Evolutionary conservation across 129 eudicot genomes (phyloP).

Genomic region (Arctium lappa): DNA sequence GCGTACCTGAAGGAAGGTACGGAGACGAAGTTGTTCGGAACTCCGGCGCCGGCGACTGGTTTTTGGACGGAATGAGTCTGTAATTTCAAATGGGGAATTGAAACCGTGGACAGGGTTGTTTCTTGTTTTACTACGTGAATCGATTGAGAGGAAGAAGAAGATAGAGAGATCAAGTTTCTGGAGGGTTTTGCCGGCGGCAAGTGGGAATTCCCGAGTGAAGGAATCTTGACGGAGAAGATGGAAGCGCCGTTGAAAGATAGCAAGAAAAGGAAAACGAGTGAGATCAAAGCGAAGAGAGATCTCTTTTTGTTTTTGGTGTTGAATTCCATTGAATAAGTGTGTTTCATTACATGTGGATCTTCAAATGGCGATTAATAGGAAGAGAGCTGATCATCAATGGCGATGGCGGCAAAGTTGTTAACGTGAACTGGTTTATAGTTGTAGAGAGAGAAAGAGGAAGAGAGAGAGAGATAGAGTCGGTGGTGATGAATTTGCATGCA

Average conservation of each 20-base stretch:
- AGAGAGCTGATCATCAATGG: not conserved
- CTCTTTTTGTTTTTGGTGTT: constrained; percentile 9
- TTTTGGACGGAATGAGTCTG: constrained; percentile 1
- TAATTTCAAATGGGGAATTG: constrained; percentile 11
- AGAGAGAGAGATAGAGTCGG: constrained; percentile 19
- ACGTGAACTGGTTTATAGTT: not conserved
- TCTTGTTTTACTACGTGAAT: constrained; percentile 31
- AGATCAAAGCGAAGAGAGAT: constrained; percentile 42
- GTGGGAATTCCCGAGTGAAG: constrained; percentile 18
- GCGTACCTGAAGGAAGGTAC: constrained; percentile 18
- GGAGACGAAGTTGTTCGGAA: constrained; percentile 37
- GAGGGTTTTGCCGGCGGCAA: constrained; percentile 31
- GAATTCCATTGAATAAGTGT: not conserved
- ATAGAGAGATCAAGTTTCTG: constrained; percentile 37
- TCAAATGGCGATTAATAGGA: not conserved
- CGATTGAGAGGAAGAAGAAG: constrained; percentile 27
- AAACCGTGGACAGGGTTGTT: constrained; percentile 18
- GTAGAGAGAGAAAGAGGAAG: constrained; percentile 12
- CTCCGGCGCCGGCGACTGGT: constrained; percentile 26
- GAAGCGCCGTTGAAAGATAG: constrained; percentile 49
- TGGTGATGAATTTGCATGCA: constrained; percentile 19
- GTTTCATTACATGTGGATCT: not conserved
- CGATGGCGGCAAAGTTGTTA: not conserved
- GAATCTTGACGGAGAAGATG: constrained; percentile 43
- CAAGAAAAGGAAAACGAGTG: constrained; percentile 39